Conservation (phyloP, 2,329 filamentous ascomycete species). For the Xylariaceae sp. region DNA sequence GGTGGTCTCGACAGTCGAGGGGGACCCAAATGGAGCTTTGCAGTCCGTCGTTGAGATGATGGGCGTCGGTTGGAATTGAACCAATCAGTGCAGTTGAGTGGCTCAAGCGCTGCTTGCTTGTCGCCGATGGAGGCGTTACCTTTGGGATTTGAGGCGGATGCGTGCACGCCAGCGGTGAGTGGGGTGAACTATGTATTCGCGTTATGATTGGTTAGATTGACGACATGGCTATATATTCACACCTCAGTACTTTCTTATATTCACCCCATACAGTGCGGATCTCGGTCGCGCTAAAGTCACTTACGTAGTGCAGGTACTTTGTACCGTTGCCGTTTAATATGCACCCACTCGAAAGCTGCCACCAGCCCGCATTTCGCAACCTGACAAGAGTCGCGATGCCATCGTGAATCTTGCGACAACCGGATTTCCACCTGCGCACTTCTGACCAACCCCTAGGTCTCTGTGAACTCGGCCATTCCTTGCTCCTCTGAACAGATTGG, state of each 20-base stretch:
- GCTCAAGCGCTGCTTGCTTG: not conserved
- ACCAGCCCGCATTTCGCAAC: slow-evolving; percentile 3
- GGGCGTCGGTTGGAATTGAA: slow-evolving; percentile 11
- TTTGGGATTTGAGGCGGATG: not conserved
- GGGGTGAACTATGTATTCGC: no score
- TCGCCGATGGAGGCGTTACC: not conserved
- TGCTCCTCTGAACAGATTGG: not conserved
- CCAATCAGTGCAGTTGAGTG: slow-evolving; percentile 7
- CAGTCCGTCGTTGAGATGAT: slow-evolving; percentile 13
- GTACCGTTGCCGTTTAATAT: not conserved
- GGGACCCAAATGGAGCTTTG: slow-evolving; percentile 22
- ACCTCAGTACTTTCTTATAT: not conserved
- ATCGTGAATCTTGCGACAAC: slow-evolving; percentile 1
- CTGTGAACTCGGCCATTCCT: not conserved
- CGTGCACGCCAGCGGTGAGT: not conserved
- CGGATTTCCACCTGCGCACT: not conserved
- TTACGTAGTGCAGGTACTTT: not conserved
- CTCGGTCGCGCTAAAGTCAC: not conserved
- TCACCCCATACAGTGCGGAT: not conserved
- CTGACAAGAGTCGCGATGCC: not conserved
- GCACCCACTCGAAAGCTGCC: not conserved
- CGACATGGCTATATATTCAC: not conserved
- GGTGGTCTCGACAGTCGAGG: slow-evolving; percentile 10
- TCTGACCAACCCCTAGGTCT: not conserved
- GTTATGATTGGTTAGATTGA: not conserved